phyloP scores from a whole-genome alignment of 176 grass and related monocot genomes.

The Phoenix roebelenii region DNA sequence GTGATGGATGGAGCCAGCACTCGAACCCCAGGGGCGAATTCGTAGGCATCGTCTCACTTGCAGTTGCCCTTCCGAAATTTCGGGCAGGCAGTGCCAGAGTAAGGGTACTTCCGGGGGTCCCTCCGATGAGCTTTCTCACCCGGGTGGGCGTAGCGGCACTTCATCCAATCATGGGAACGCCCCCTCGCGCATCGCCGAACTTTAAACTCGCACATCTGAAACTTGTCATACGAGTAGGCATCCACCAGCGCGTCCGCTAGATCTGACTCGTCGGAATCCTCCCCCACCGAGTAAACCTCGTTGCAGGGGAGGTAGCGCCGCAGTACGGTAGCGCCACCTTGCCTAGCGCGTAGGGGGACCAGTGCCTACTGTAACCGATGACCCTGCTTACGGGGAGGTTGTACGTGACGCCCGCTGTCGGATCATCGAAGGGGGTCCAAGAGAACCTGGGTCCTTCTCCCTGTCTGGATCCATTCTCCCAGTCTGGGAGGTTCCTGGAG shows the following conservation, averaged over 20 bases:
- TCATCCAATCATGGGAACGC: constrained; percentile 87
- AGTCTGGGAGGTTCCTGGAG: no score
- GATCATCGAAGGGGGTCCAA: constrained; percentile 43
- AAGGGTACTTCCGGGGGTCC: constrained; percentile 85
- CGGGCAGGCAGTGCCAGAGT: constrained; percentile 83
- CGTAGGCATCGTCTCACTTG: constrained; percentile 77
- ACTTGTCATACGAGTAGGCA: constrained; percentile 68
- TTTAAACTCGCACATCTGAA: constrained; percentile 99
- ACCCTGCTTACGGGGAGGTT: neutral
- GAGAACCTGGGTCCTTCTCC: no score
- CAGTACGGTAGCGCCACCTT: constrained; percentile 24
- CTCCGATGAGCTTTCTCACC: constrained; percentile 86
- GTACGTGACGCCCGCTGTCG: constrained; percentile 31
- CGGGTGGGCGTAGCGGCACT: constrained; percentile 94
- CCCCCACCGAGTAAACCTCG: constrained; percentile 24
- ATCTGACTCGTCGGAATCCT: neutral
- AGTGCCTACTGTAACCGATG: constrained; percentile 5
- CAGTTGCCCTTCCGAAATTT: constrained; percentile 90
- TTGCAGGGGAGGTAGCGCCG: constrained; percentile 38
- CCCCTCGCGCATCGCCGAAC: constrained; percentile 66
- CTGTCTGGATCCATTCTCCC: no score
- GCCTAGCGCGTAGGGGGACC: constrained; percentile 37
- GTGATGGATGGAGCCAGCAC: constrained; percentile 93
- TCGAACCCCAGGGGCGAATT: constrained; percentile 96
- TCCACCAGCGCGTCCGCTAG: constrained; percentile 21